These are phyloP conservation scores for Moricandia moricandioides DNA, from an alignment of 345 rosid species.

Conservation along the genomic window DNA sequence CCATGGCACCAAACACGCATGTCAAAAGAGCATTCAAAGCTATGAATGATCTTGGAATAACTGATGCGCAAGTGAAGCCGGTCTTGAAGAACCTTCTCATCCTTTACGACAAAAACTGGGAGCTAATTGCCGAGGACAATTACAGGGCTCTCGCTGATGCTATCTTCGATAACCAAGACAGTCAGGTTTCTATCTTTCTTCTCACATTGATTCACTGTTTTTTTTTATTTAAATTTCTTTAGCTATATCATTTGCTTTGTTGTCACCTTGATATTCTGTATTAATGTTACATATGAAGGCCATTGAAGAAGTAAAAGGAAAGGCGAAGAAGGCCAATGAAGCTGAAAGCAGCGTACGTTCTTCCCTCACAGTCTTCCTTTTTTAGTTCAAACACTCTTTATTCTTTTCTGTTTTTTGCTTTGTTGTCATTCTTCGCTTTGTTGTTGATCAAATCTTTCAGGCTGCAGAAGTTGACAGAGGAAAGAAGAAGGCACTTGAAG, in stretches of 20 bases:
- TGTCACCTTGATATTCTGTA: conserved; percentile 2
- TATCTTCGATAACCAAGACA: conserved; percentile 72
- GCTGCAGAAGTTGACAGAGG: conserved; percentile 36
- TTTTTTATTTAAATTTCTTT: background rate
- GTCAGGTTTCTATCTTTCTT: conserved; percentile 42
- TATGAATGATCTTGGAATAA: conserved; percentile 67
- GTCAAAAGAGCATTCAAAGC: conserved; percentile 56
- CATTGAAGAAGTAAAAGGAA: conserved; percentile 5
- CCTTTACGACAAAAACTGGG: conserved; percentile 87
- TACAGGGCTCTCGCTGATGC: conserved; percentile 90
- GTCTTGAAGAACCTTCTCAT: conserved; percentile 63
- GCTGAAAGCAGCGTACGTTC: conserved; percentile 27
- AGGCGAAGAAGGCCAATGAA: conserved; percentile 13
- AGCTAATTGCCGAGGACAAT: conserved; percentile 71
- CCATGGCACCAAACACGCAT: conserved; percentile 59
- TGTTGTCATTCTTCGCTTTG: background rate
- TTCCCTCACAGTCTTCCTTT: background rate
- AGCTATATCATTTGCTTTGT: background rate
- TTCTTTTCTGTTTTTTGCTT: background rate
- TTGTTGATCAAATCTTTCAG: conserved; percentile 36
- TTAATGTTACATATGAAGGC: background rate
- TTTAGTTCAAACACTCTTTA: background rate
- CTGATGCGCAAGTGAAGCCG: conserved; percentile 54
- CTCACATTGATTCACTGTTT: background rate
- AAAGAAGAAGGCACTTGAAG: conserved; percentile 36